phyloP scores from a whole-genome alignment of 495 filamentous ascomycete genomes.

The Daldinia childiae region DNA sequence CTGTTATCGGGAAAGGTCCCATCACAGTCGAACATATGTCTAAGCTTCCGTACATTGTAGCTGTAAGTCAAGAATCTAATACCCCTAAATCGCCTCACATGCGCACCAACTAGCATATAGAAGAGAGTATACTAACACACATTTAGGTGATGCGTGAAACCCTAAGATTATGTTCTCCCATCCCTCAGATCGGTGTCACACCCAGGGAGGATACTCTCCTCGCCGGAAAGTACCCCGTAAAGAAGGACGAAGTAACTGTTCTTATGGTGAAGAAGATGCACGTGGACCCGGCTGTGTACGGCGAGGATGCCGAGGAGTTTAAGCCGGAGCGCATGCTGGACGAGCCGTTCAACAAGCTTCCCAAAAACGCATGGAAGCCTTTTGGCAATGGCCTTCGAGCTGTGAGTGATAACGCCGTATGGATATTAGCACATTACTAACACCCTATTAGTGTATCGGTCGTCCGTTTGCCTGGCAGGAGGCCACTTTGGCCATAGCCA shows the following conservation, averaged over 20 bases:
- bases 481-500: conserved; percentile 59
- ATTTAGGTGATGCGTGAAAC: conserved; percentile 73
- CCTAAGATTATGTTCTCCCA: conserved; percentile 71
- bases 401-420: conserved; percentile 44
- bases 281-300: conserved; percentile 59
- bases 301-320: conserved; percentile 64
- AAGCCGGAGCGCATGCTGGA: conserved; percentile 73
- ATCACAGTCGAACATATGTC: conserved; percentile 73
- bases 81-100: neutral
- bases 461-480: conserved; percentile 73
- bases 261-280: conserved; percentile 66
- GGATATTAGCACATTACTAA: conserved; percentile 2
- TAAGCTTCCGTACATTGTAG: conserved; percentile 69
- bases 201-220: conserved; percentile 60
- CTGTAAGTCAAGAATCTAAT: conserved; percentile 39
- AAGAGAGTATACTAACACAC: conserved; percentile 43
- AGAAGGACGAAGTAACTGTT: conserved; percentile 61
- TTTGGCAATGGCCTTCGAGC: conserved; percentile 65
- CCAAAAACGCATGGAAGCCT: conserved; percentile 66
- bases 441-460: conserved; percentile 54
- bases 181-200: conserved; percentile 62
- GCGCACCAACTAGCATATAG: neutral
- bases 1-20: conserved; percentile 69
- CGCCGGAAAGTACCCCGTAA: conserved; percentile 73
- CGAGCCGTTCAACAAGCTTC: conserved; percentile 65